phyloP scores from a whole-genome alignment of 2,329 filamentous ascomycete genomes.

The Ophiostoma fasciatum region DNA sequence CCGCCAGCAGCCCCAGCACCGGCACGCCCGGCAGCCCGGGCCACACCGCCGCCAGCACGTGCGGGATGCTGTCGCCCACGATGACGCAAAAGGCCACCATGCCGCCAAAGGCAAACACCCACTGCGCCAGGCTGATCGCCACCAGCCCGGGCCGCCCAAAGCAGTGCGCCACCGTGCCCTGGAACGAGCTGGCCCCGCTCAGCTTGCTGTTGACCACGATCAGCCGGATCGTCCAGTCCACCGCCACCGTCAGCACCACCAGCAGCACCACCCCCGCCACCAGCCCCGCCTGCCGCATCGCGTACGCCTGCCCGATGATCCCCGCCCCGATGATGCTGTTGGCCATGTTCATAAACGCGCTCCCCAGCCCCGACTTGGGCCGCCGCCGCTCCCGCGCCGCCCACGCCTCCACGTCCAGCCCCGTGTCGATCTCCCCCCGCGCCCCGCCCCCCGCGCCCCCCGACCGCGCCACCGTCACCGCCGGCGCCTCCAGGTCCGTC shows the following conservation, averaged over 20 bases:
- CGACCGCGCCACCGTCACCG: slow-evolving; percentile 48
- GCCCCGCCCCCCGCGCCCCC: too few relatives aligned
- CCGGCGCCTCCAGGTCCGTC: slow-evolving; percentile 71
- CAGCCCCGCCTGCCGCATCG: slow-evolving; percentile 84
- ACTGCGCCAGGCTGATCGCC: slow-evolving; percentile 81
- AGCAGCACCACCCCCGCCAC: slow-evolving; percentile 66
- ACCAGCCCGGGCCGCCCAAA: slow-evolving; percentile 80
- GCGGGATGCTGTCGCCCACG: slow-evolving; percentile 89
- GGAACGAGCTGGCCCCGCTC: slow-evolving; percentile 84
- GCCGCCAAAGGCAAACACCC: slow-evolving; percentile 95
- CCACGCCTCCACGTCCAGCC: slow-evolving; percentile 26
- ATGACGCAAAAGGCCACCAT: slow-evolving; percentile 99
- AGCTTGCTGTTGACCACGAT: slow-evolving; percentile 98
- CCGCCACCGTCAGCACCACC: slow-evolving; percentile 60
- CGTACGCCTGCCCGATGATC: slow-evolving; percentile 80
- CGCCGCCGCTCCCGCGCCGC: slow-evolving; percentile 42
- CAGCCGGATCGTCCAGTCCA: slow-evolving; percentile 96
- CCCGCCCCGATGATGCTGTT: slow-evolving; percentile 86
- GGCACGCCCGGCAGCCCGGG: slow-evolving; percentile 57
- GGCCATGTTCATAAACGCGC: slow-evolving; percentile 99
- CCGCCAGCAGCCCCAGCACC: slow-evolving; percentile 67
- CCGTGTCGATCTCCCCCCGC: slow-evolving; percentile 12
- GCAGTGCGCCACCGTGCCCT: slow-evolving; percentile 90
- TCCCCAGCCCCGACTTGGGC: slow-evolving; percentile 71
- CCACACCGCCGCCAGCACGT: slow-evolving; percentile 72